Conservation (phyloP, 306 rosid species). For the Pyrus communis region DNA sequence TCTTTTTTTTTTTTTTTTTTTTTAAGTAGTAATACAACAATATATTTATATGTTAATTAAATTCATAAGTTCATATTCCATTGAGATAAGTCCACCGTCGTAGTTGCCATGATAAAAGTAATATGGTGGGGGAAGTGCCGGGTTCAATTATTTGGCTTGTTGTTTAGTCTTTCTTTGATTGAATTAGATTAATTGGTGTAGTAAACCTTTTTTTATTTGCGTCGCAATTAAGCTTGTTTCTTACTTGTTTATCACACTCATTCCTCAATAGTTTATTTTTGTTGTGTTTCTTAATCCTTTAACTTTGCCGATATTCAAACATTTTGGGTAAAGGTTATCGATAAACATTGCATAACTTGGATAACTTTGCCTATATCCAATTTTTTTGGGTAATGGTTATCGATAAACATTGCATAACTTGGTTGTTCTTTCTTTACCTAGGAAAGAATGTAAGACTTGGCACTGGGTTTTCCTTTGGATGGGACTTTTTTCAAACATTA, state of each 20-base stretch:
- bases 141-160: neutral
- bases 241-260: neutral
- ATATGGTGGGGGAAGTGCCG: neutral
- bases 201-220: neutral
- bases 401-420: neutral
- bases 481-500: neutral
- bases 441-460: neutral
- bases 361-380: neutral
- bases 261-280: neutral
- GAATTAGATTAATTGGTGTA: neutral
- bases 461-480: neutral
- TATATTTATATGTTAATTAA: too few relatives aligned
- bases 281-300: neutral
- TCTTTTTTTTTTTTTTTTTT: too few relatives aligned
- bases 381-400: neutral
- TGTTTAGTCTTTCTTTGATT: neutral
- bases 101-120: neutral
- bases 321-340: neutral
- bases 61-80: neutral
- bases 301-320: neutral
- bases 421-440: neutral
- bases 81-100: neutral
- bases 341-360: too few relatives aligned
- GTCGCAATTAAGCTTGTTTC: neutral
- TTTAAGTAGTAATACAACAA: too few relatives aligned